Base-by-base conservation (phyloP, 1,284 basidiomycete genomes). In the Jaminaea rosea region DNA sequence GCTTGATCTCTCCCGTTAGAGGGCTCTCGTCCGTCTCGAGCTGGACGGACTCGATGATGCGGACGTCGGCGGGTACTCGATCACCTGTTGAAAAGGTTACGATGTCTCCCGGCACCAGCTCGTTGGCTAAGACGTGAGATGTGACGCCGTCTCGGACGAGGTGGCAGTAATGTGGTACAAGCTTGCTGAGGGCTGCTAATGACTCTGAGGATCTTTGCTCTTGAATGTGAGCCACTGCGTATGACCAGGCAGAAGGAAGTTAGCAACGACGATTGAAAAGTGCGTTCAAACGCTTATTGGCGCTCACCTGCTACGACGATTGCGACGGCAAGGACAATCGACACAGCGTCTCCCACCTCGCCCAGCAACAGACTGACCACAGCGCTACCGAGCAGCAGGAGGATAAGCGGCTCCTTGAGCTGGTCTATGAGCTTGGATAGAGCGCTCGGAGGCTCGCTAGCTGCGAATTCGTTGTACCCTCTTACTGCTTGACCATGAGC, bases 21-120 rank as follows among this genome's bases (percentile, higher is more conserved):
- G 88, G 89, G 59, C 86, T 89, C 78, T 98, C 93, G 76, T 97
- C 93, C 44, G 96, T 84, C 71, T 97, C 91, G 28, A 97, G 80
- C 63, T 89, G 85, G 21, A 87, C 80, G 0, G 88, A 81, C 23
- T 81, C 77, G 50, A 85, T 79, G 21, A 97, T 80, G 17, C 93
- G 85, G 44, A 97, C 80, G 66, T 97, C 92, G 26, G 93, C 91
- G 0, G 92, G 92, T 31, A 97, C 82, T 23, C 92, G 86, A 74
- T 97, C 92, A n/a, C 92, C 80, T 1, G 80, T 78, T n/a, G 81
- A 79, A 75, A 98, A 88, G 0, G 84, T 85, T 53, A 97, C 85
- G 41, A 97, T 80, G 72, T 97, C 92, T 26, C 92, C 92, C 0
- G 93, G 93, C 0, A 97, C 87, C 19, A 97, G 83, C 64, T 93